Percentiles rank a stretch among this genome's conserved stretches.
phyloP scores from a whole-genome alignment of 2,329 filamentous ascomycete genomes.

The Fusarium sarcochroum region DNA sequence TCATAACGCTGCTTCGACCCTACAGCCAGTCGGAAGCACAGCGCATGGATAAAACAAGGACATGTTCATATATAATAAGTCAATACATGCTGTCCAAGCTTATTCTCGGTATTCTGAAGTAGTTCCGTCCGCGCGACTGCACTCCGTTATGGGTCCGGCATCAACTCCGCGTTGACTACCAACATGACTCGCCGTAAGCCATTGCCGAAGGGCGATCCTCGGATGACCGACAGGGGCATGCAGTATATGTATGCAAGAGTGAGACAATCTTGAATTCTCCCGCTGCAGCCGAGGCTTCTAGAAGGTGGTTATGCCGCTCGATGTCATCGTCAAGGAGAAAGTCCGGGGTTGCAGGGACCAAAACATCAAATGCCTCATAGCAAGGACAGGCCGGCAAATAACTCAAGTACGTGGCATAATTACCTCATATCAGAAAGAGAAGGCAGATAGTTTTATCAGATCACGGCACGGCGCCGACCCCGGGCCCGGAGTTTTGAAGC shows the following conservation, averaged over 20 bases:
- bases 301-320: background rate
- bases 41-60: no score
- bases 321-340: background rate
- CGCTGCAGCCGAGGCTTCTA: slow-evolving; percentile 9
- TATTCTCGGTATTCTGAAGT: background rate
- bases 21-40: no score
- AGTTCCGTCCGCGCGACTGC: background rate
- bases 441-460: background rate
- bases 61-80: no score
- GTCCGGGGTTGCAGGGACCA: slow-evolving; percentile 4
- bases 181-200: background rate
- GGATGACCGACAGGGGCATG: background rate
- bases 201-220: background rate
- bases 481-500: background rate
- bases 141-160: slow-evolving; percentile 2
- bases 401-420: background rate
- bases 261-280: background rate
- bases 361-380: slow-evolving; percentile 1
- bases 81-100: no score
- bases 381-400: background rate
- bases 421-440: background rate
- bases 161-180: background rate
- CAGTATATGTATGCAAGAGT: background rate
- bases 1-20: no score
- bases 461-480: background rate